Base-by-base conservation (phyloP, 2,329 filamentous ascomycete species). In the Byssochlamys sp. region DNA sequence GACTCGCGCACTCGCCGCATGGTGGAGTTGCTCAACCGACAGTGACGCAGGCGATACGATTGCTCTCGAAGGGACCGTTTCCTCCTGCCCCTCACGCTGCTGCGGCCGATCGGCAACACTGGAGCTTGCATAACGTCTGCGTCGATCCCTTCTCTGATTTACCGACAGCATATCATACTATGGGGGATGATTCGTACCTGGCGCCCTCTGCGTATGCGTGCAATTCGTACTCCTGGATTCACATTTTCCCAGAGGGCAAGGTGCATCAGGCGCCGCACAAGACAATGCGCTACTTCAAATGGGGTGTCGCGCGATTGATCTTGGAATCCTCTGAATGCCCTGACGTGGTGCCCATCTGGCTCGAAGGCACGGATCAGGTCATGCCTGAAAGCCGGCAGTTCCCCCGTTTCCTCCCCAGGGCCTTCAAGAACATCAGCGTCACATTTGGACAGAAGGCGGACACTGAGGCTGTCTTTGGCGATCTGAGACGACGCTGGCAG, bases 231-330 rank as follows among this genome's bases (percentile, higher is more conserved):
- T 84, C 84, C 51, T 99, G 94, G 94, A 79, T 99, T 3, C 94
- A 99, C 73, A 87, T 97, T 56, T 97, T 97, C 72, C 94, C 94
- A 11, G 94, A 99, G 75, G 94, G 91, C 53, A 90, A 89, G 72
- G 90, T 96, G 52, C 91, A 97, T 73, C 94, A 99, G 75, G 86
- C 90, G 63, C 82, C 87, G 1, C 78, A 85, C 49, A 84, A 85
- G 65, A 84, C 86, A 6, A 86, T 97, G 80, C 88, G 94, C 29
- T 99, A 99, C 76, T 97, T 97, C 83, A 96, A 96, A 77, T 99
- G 94, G 94, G 94, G 94, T 1, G 81, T 97, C 1, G 90, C 92
- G 5, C 84, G 94, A 1, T 80, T 97, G 58, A 94, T 99, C 58
- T 83, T 99, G 52, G 94, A 99, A 73, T 84, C 87, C 52, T 88